Evolutionary conservation across 2,329 filamentous ascomycete genomes (phyloP).

Genomic region (Mycogone perniciosa): DNA sequence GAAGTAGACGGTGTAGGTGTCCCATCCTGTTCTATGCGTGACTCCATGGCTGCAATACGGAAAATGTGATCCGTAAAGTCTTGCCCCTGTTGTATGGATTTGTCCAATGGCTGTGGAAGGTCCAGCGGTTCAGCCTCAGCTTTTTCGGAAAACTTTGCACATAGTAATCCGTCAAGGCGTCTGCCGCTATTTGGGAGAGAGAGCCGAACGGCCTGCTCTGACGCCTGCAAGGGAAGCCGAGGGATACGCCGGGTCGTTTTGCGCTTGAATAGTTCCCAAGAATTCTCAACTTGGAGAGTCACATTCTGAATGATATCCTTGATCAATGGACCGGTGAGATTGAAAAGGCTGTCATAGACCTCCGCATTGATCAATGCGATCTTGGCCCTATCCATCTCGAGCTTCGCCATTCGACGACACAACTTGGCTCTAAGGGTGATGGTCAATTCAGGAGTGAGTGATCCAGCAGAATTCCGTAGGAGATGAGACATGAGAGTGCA

Average conservation of each 20-base stretch:
- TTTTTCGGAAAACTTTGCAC: neutral
- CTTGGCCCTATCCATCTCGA: slow-evolving; percentile 31
- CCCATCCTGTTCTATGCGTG: neutral
- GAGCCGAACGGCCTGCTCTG: slow-evolving; percentile 26
- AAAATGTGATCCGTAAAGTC: slow-evolving; percentile 3
- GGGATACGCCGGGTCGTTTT: slow-evolving; percentile 33
- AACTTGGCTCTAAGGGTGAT: slow-evolving; percentile 8
- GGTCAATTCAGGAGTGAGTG: neutral
- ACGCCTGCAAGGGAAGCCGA: slow-evolving; percentile 32
- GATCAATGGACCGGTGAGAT: neutral
- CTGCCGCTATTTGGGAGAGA: slow-evolving; percentile 34
- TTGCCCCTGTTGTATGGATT: neutral
- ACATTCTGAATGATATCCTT: slow-evolving; percentile 5
- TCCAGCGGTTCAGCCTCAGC: neutral
- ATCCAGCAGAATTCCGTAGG: slow-evolving; percentile 29
- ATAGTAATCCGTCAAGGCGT: slow-evolving; percentile 21
- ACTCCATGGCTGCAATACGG: neutral
- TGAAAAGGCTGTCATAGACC: neutral
- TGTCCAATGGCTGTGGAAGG: neutral
- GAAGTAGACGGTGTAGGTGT: neutral
- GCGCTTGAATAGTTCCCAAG: slow-evolving; percentile 37
- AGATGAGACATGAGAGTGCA: slow-evolving; percentile 1
- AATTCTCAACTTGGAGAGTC: slow-evolving; percentile 23
- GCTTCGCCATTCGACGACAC: slow-evolving; percentile 8
- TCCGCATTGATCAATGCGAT: slow-evolving; percentile 44